These are phyloP conservation scores for Dimocarpus longan DNA, from an alignment of 345 rosid genomes.

Conservation along the genomic window DNA sequence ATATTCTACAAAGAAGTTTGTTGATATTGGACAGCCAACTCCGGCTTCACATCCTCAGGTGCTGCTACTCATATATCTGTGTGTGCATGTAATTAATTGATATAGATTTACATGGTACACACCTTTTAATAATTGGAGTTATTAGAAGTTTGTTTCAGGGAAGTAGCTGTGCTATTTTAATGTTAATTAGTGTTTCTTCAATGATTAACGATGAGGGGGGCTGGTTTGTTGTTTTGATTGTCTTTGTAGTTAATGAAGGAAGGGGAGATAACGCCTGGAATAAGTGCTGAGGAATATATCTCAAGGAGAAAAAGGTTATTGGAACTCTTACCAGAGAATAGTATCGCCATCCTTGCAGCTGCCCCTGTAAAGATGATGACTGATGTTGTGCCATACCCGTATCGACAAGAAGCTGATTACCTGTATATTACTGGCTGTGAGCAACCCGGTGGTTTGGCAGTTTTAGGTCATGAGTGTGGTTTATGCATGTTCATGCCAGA, in stretches of 20 bases:
- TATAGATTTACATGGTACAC: not conserved
- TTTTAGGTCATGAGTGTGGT: constrained; percentile 69
- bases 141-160: not conserved
- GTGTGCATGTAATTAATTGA: not conserved
- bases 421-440: constrained; percentile 88
- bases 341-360: constrained; percentile 83
- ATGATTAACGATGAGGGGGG: not conserved
- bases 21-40: constrained; percentile 88
- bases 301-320: constrained; percentile 68
- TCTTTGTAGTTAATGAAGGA: constrained; percentile 64
- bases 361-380: constrained; percentile 98
- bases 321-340: constrained; percentile 75
- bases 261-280: constrained; percentile 93
- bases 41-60: constrained; percentile 92
- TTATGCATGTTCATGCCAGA: constrained; percentile 99
- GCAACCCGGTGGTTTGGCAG: constrained; percentile 94
- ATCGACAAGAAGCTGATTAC: constrained; percentile 89
- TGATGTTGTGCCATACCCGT: constrained; percentile 88
- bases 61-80: not conserved
- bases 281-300: constrained; percentile 69
- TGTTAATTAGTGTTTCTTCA: not conserved
- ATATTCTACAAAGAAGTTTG: constrained; percentile 54
- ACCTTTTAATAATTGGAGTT: not conserved
- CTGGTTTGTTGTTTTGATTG: constrained; percentile 11
- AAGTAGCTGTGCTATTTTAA: not conserved